Conservation (phyloP, 2,329 filamentous ascomycete species). For the Xylogone sp. region DNA sequence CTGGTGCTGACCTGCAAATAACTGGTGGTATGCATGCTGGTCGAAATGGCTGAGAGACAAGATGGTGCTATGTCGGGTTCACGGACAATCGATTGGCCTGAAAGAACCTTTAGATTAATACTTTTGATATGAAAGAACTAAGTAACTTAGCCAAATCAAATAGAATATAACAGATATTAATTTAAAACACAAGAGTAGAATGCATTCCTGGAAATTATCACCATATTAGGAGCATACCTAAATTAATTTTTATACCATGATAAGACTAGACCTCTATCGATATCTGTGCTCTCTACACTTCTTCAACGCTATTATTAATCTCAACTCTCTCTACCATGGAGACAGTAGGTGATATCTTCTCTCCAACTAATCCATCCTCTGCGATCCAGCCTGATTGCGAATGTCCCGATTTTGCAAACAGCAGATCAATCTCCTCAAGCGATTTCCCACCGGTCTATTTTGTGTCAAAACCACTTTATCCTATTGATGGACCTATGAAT, state of each 20-base stretch:
- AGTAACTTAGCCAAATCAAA: not conserved
- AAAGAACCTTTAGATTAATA: not conserved
- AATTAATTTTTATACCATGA: too few species aligned
- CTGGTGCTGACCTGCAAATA: conserved; percentile 39
- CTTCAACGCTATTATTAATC: not conserved
- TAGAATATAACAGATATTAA: not conserved
- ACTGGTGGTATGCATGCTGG: conserved; percentile 40
- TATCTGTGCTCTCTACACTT: not conserved
- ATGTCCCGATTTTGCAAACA: conserved; percentile 3
- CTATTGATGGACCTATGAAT: not conserved
- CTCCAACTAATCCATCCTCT: not conserved
- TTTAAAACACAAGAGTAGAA: too few species aligned
- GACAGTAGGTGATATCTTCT: not conserved
- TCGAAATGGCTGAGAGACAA: conserved; percentile 8
- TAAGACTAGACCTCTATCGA: not conserved
- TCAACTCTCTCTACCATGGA: not conserved
- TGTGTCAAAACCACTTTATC: not conserved
- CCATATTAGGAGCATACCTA: too few species aligned
- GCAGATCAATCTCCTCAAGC: conserved; percentile 11
- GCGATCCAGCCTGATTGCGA: not conserved
- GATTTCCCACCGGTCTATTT: conserved; percentile 10
- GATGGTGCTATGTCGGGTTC: not conserved
- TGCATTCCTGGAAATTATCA: too few species aligned
- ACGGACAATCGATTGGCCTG: not conserved
- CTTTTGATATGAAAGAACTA: not conserved